Conservation (phyloP, 306 rosid species). For the Rosa persica region DNA sequence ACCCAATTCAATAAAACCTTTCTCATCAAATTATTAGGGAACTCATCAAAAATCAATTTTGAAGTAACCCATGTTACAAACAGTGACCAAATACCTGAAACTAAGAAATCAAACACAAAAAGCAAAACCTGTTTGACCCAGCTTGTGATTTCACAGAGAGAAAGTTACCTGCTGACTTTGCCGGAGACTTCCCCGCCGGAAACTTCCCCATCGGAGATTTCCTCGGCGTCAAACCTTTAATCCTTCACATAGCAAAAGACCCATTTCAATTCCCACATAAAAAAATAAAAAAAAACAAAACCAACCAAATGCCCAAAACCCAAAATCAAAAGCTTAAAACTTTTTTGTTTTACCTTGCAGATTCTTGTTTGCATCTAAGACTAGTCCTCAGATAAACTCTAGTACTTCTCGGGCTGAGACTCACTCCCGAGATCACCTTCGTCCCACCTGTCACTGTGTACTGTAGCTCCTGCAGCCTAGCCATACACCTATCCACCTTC, state of each 20-base stretch:
- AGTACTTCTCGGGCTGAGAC: conserved; percentile 93
- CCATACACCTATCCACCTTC: conserved; percentile 93
- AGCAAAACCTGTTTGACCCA: neutral
- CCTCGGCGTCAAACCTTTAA: conserved; percentile 44
- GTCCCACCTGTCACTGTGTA: conserved; percentile 74
- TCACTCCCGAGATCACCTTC: conserved; percentile 77
- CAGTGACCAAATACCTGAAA: neutral
- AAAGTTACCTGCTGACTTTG: conserved; percentile 52
- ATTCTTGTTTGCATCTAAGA: conserved; percentile 94
- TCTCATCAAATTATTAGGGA: neutral
- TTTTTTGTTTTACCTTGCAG: conserved; percentile 47
- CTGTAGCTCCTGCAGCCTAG: conserved; percentile 87
- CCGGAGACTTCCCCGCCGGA: conserved; percentile 68
- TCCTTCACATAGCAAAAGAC: conserved; percentile 42
- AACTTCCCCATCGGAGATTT: conserved; percentile 82
- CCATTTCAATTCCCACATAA: conserved; percentile 22
- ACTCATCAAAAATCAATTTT: neutral
- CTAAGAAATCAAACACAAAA: neutral
- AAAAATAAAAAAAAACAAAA: too few species aligned
- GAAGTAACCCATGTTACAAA: neutral
- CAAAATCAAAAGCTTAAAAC: conserved; percentile 2
- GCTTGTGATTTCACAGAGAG: conserved; percentile 1
- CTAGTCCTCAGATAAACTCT: conserved; percentile 79
- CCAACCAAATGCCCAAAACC: neutral
- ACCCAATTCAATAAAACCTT: neutral